Evolutionary conservation across 2,329 filamentous ascomycete genomes (phyloP).

Genomic region (Phaeosphaeriaceae sp.): DNA sequence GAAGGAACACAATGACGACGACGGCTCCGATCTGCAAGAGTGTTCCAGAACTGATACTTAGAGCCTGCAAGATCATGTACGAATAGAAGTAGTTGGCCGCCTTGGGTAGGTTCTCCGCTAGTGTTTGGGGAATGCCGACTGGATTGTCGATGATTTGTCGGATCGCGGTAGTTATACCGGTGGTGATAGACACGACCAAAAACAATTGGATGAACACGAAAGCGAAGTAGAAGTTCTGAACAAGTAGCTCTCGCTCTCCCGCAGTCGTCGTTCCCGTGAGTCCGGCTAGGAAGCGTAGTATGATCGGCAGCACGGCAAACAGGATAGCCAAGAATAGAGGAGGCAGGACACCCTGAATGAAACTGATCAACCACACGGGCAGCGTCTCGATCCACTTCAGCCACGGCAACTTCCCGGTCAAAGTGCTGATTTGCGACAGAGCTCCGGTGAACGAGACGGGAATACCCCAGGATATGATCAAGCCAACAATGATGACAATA

Average conservation of each 20-base stretch:
- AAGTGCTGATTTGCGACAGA: constrained; percentile 75
- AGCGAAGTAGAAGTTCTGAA: constrained; percentile 90
- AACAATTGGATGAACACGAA: constrained; percentile 97
- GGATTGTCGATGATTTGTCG: constrained; percentile 70
- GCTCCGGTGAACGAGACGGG: constrained; percentile 88
- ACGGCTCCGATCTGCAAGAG: constrained; percentile 84
- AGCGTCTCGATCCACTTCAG: constrained; percentile 72
- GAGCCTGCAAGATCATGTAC: constrained; percentile 94
- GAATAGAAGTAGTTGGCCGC: constrained; percentile 98
- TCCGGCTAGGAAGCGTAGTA: constrained; percentile 75
- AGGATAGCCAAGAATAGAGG: constrained; percentile 77
- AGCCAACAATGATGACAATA: constrained; percentile 69
- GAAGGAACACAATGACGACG: constrained; percentile 78
- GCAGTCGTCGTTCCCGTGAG: constrained; percentile 85
- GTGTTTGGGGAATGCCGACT: constrained; percentile 69
- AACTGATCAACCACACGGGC: constrained; percentile 66
- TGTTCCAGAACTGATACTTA: constrained; percentile 89
- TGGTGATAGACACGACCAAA: constrained; percentile 86
- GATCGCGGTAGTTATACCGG: constrained; percentile 72
- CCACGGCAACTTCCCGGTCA: constrained; percentile 73
- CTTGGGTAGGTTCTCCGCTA: constrained; percentile 82
- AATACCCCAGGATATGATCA: constrained; percentile 89
- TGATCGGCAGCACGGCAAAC: constrained; percentile 79
- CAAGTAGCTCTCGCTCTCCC: constrained; percentile 77
- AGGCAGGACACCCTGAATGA: constrained; percentile 86